A percentile compares a stretch with the other conserved stretches of the same genome.
Conservation (phyloP, 1,284 basidiomycete species). For the Ustilago curta region DNA sequence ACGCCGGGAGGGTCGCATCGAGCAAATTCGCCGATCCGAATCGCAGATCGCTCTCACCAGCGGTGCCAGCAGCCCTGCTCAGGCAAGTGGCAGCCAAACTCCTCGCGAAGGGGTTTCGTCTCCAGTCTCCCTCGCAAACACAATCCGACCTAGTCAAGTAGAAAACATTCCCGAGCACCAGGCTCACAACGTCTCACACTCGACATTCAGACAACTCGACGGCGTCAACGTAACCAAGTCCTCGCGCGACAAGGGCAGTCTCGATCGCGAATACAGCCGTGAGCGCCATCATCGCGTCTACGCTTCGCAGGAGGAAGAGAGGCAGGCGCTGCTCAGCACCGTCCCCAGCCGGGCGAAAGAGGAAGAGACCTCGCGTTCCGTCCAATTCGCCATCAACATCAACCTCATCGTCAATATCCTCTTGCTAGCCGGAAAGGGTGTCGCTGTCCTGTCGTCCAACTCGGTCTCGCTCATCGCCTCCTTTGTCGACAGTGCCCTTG, state of each 20-base stretch:
- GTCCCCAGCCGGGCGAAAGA: conserved; percentile 64
- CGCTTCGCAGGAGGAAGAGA: conserved; percentile 55
- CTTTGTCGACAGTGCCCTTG: conserved; percentile 73
- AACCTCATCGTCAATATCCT: conserved; percentile 71
- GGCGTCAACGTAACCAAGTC: conserved; percentile 14
- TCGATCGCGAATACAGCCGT: conserved; percentile 31
- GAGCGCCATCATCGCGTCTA: conserved; percentile 36
- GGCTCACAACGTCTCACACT: not conserved
- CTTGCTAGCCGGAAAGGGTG: conserved; percentile 72
- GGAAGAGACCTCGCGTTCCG: conserved; percentile 56
- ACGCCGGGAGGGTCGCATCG: conserved; percentile 41
- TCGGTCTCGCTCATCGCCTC: conserved; percentile 74
- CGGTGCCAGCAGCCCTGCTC: conserved; percentile 21
- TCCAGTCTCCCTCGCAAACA: conserved; percentile 25
- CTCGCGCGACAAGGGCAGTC: conserved; percentile 19
- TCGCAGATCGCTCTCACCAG: conserved; percentile 42
- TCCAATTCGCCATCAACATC: conserved; percentile 66
- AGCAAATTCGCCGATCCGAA: conserved; percentile 48
- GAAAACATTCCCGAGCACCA: conserved; percentile 38
- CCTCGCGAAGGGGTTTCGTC: conserved; percentile 26
- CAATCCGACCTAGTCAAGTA: conserved; percentile 34
- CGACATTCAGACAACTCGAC: conserved; percentile 5
- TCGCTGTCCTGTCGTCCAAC: conserved; percentile 73
- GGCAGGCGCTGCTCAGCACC: conserved; percentile 59
- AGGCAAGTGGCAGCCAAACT: conserved; percentile 22